These are phyloP conservation scores for Cylindrodendrum hubeiense DNA, from an alignment of 2,329 filamentous ascomycete genomes.

Conservation along the genomic window DNA sequence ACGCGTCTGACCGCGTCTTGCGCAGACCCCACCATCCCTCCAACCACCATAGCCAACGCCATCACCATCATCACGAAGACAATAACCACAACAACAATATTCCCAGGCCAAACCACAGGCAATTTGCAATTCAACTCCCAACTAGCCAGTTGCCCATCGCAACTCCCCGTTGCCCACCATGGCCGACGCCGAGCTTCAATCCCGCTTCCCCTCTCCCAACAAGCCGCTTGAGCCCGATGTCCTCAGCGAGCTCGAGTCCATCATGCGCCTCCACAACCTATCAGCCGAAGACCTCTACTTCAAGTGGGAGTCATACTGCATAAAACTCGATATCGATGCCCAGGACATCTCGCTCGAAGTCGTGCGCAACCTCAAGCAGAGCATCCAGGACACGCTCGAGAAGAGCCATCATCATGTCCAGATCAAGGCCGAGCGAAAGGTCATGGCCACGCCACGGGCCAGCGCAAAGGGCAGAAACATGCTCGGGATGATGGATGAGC, in stretches of 20 bases:
- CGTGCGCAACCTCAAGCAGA: conserved; percentile 84
- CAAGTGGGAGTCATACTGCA: conserved; percentile 99
- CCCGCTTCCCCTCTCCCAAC: conserved; percentile 53
- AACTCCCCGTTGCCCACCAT: conserved; percentile 43
- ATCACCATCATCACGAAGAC: conserved; percentile 24
- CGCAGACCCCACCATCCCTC: conserved; percentile 30
- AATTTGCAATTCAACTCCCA: background rate
- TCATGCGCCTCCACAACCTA: conserved; percentile 85
- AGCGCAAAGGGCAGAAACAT: conserved; percentile 72
- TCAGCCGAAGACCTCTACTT: conserved; percentile 90
- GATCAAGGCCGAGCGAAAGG: conserved; percentile 72
- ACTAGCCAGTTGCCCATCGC: background rate
- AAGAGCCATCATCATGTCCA: conserved; percentile 77
- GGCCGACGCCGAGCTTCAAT: conserved; percentile 52
- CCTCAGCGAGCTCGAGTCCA: conserved; percentile 83
- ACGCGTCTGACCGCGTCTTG: conserved; percentile 38
- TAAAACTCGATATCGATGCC: conserved; percentile 90
- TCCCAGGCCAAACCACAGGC: background rate
- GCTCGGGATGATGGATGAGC: conserved; percentile 84
- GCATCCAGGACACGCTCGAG: conserved; percentile 86
- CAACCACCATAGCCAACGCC: conserved; percentile 25
- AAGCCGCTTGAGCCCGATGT: conserved; percentile 79
- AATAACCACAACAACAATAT: background rate
- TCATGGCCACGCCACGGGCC: conserved; percentile 72
- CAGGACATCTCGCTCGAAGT: conserved; percentile 76